A percentile compares a stretch with the other conserved stretches of the same genome.
Conservation (phyloP, 2,329 filamentous ascomycete species). For the Penicillium sp. region DNA sequence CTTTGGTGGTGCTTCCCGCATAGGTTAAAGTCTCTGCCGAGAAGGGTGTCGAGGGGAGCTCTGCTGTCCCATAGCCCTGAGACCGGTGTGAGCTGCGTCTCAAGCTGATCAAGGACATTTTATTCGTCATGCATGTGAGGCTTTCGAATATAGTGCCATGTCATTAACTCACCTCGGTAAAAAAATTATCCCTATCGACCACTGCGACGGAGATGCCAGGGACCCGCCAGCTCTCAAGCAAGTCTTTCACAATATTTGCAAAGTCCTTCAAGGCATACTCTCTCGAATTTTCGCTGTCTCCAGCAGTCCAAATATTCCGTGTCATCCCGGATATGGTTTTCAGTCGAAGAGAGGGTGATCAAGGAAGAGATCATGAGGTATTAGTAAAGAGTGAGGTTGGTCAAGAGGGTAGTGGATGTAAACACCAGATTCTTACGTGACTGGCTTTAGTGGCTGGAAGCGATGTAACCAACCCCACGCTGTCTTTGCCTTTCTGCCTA, state of each 20-base stretch:
- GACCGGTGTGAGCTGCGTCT: background rate
- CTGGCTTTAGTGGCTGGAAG: too few species aligned
- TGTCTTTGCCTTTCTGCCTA: too few species aligned
- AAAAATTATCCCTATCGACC: constrained; percentile 11
- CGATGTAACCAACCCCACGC: too few species aligned
- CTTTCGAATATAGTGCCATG: background rate
- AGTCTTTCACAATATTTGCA: background rate
- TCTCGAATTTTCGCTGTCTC: background rate
- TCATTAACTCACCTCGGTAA: constrained; percentile 7
- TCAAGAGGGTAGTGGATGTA: too few species aligned
- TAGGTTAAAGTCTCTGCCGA: constrained; percentile 57
- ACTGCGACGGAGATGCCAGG: constrained; percentile 13
- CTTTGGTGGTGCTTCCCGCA: constrained; percentile 59
- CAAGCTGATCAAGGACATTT: background rate
- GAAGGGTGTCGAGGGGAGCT: constrained; percentile 40
- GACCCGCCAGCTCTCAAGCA: constrained; percentile 6
- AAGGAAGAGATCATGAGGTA: too few species aligned
- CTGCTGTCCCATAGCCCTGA: constrained; percentile 44
- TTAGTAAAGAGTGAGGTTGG: too few species aligned
- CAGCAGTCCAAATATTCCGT: too few species aligned
- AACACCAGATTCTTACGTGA: too few species aligned
- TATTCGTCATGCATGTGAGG: background rate
- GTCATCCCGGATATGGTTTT: background rate
- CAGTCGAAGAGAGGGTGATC: too few species aligned
- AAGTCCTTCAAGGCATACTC: background rate